Evolutionary conservation across 345 rosid genomes (phyloP).

Genomic region (Psidium guajava): DNA sequence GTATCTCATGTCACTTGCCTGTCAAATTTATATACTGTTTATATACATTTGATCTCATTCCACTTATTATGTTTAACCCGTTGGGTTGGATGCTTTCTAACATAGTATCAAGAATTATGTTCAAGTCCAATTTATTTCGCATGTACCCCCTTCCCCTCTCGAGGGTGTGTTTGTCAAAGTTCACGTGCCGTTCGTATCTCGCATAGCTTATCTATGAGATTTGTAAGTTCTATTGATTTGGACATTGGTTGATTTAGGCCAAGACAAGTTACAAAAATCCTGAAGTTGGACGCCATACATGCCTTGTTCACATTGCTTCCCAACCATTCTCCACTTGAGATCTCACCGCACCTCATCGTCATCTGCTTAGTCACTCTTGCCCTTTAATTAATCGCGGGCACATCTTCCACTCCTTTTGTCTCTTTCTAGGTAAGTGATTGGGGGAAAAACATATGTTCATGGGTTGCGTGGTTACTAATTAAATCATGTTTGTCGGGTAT

Average conservation of each 20-base stretch:
- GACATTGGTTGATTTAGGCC: not conserved
- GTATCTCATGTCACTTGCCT: not conserved
- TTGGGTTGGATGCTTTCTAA: not conserved
- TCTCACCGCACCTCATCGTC: not conserved
- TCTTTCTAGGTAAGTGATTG: not conserved
- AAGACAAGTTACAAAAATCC: not conserved
- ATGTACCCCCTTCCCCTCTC: too few species aligned
- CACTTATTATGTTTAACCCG: not conserved
- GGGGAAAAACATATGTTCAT: not conserved
- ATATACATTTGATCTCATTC: not conserved
- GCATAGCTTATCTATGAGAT: not conserved
- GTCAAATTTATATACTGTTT: not conserved
- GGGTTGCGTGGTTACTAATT: conserved; percentile 8
- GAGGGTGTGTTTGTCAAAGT: not conserved
- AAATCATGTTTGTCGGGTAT: conserved; percentile 12
- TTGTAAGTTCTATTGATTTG: not conserved
- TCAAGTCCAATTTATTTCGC: not conserved
- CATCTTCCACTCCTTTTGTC: not conserved
- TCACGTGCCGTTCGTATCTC: not conserved
- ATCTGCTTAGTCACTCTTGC: not conserved
- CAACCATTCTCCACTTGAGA: not conserved
- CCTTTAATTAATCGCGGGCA: not conserved
- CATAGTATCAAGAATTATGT: not conserved
- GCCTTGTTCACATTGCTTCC: not conserved
- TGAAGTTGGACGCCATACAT: not conserved